These are phyloP conservation scores for Penicillium sp. DNA, from an alignment of 2,329 filamentous ascomycete genomes.

Conservation along the genomic window DNA sequence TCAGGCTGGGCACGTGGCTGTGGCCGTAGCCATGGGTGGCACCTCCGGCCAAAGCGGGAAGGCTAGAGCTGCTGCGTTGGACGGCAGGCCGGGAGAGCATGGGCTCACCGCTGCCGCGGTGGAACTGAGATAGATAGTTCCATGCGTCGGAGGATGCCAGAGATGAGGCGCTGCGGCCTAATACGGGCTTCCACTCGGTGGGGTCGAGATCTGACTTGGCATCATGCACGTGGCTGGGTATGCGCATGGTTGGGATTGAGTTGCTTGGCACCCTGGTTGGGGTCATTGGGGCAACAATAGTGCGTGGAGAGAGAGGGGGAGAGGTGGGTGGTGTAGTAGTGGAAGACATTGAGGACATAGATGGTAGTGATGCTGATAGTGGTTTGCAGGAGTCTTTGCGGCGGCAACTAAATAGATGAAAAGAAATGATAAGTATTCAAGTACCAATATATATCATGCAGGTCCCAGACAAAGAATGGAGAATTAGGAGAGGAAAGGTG, in stretches of 20 bases:
- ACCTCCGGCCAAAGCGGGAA: slow-evolving; percentile 30
- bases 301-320: slow-evolving; percentile 36
- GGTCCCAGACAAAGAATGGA: slow-evolving; percentile 1
- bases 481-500: background rate
- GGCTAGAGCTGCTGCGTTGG: slow-evolving; percentile 33
- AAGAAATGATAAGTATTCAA: background rate
- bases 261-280: slow-evolving; percentile 30
- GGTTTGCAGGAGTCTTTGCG: slow-evolving; percentile 49
- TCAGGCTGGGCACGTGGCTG: slow-evolving; percentile 32
- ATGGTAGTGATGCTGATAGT: slow-evolving; percentile 39
- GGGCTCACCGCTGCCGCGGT: slow-evolving; percentile 26
- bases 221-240: slow-evolving; percentile 40
- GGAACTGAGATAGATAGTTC: slow-evolving; percentile 46
- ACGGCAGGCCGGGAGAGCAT: slow-evolving; percentile 18
- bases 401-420: slow-evolving; percentile 38
- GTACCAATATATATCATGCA: slow-evolving; percentile 1
- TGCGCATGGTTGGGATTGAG: slow-evolving; percentile 30
- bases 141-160: slow-evolving; percentile 43
- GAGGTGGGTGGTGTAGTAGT: slow-evolving; percentile 34
- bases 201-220: slow-evolving; percentile 48
- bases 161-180: slow-evolving; percentile 24
- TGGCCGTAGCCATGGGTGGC: slow-evolving; percentile 4
- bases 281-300: slow-evolving; percentile 38
- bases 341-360: slow-evolving; percentile 31
- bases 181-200: slow-evolving; percentile 51